These are phyloP conservation scores for Leersia perrieri DNA, from an alignment of 176 grass and related monocot genomes.

Conservation along the genomic window DNA sequence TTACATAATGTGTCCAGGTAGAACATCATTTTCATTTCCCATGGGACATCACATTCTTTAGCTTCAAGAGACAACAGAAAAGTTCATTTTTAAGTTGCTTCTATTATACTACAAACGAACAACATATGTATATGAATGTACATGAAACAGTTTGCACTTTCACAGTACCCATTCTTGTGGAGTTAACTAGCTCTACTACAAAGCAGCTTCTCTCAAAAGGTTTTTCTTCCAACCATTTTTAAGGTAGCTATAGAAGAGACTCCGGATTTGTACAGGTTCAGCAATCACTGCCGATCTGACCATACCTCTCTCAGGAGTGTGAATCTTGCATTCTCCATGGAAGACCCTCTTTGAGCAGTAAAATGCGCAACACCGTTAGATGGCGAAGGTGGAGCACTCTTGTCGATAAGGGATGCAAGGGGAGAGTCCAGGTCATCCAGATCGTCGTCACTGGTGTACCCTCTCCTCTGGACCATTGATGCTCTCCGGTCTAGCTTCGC, in stretches of 20 bases:
- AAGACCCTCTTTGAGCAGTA: conserved; percentile 25
- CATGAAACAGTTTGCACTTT: conserved; percentile 19
- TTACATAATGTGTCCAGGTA: not conserved
- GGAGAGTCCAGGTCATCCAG: conserved; percentile 70
- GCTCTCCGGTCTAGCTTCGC: conserved; percentile 59
- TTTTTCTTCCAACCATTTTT: conserved; percentile 26
- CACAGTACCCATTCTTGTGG: conserved; percentile 8
- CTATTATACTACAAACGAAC: conserved; percentile 37
- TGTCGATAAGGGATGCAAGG: conserved; percentile 52
- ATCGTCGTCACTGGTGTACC: conserved; percentile 76
- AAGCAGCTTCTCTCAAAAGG: conserved; percentile 14
- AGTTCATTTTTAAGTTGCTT: not conserved
- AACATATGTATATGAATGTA: conserved; percentile 26
- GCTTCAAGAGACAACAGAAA: not conserved
- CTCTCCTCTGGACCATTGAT: conserved; percentile 61
- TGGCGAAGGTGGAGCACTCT: conserved; percentile 41
- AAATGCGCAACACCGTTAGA: conserved; percentile 4
- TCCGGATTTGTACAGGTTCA: conserved; percentile 23
- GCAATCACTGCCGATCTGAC: conserved; percentile 33
- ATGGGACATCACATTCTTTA: not conserved
- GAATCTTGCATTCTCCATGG: conserved; percentile 55
- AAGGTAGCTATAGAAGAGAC: conserved; percentile 9
- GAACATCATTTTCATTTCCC: not conserved
- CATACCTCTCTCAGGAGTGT: conserved; percentile 78
- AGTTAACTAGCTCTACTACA: conserved; percentile 7